phyloP scores from a whole-genome alignment of 2,329 filamentous ascomycete species.

The Neopestalotiopsis sp. region DNA sequence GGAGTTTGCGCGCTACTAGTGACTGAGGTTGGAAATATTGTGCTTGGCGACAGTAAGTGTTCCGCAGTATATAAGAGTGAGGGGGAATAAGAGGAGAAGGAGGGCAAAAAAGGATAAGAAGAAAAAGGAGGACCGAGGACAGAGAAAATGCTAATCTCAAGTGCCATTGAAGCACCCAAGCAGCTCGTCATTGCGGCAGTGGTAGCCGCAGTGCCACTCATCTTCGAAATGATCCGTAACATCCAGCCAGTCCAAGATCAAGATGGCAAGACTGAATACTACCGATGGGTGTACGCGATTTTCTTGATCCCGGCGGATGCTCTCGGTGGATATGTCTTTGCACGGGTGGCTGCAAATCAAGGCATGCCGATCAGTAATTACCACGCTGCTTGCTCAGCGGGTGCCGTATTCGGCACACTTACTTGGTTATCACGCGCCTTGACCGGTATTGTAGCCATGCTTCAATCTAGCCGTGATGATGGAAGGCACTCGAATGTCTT shows the following conservation, averaged over 20 bases:
- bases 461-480: neutral
- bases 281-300: slow-evolving; percentile 12
- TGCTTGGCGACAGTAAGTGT: slow-evolving; percentile 16
- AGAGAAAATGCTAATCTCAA: neutral
- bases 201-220: slow-evolving; percentile 14
- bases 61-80: neutral
- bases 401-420: slow-evolving; percentile 12
- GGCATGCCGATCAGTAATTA: slow-evolving; percentile 17
- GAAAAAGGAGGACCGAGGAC: neutral
- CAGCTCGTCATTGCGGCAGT: slow-evolving; percentile 9
- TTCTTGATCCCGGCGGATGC: slow-evolving; percentile 10
- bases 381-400: slow-evolving; percentile 12
- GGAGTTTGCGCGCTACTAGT: slow-evolving; percentile 16
- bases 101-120: no score
- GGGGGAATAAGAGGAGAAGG: neutral
- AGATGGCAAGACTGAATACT: slow-evolving; percentile 7
- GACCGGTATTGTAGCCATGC: slow-evolving; percentile 10
- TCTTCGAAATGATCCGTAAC: slow-evolving; percentile 14
- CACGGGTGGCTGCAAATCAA: slow-evolving; percentile 16
- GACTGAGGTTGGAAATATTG: slow-evolving; percentile 12
- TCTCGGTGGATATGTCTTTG: slow-evolving; percentile 16
- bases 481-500: slow-evolving; percentile 14
- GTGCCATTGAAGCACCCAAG: neutral
- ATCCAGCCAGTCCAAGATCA: slow-evolving; percentile 3
- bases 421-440: slow-evolving; percentile 12